A percentile compares a stretch with the other conserved stretches of the same genome.
These are phyloP conservation scores for Cydonia oblonga DNA, from an alignment of 331 rosid genomes.

Conservation along the genomic window DNA sequence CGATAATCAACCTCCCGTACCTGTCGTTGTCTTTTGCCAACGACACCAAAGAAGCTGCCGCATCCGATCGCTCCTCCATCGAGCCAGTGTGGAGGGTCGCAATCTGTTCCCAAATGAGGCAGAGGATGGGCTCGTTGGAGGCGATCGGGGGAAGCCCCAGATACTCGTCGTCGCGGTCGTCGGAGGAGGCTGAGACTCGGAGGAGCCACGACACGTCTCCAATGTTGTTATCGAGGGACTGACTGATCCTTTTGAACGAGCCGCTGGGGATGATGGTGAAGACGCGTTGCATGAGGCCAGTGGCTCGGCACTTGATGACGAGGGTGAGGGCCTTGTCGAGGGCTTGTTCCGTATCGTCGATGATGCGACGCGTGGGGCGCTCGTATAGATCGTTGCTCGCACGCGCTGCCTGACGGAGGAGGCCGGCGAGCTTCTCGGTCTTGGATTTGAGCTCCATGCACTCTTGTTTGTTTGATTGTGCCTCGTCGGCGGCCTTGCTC, in stretches of 20 bases:
- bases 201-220: constrained; percentile 74
- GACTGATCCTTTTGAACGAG: constrained; percentile 39
- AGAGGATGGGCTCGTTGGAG: constrained; percentile 53
- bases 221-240: constrained; percentile 52
- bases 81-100: constrained; percentile 39
- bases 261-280: constrained; percentile 60
- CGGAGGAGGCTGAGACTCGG: constrained; percentile 47
- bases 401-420: constrained; percentile 61
- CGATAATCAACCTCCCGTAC: constrained; percentile 50
- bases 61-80: constrained; percentile 43
- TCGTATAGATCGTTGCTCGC: constrained; percentile 62
- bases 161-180: constrained; percentile 52
- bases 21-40: constrained; percentile 60
- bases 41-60: constrained; percentile 55
- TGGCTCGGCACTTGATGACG: constrained; percentile 48
- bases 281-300: constrained; percentile 37
- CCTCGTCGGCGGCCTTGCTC: constrained; percentile 43
- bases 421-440: constrained; percentile 51
- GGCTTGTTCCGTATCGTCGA: constrained; percentile 60
- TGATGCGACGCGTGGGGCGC: constrained; percentile 65
- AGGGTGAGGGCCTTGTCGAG: constrained; percentile 55
- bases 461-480: constrained; percentile 36
- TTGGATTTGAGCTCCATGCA: constrained; percentile 50
- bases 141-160: constrained; percentile 72
- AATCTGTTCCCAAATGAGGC: constrained; percentile 64